phyloP scores from a whole-genome alignment of 2,329 filamentous ascomycete species.

The Cytospora mali region DNA sequence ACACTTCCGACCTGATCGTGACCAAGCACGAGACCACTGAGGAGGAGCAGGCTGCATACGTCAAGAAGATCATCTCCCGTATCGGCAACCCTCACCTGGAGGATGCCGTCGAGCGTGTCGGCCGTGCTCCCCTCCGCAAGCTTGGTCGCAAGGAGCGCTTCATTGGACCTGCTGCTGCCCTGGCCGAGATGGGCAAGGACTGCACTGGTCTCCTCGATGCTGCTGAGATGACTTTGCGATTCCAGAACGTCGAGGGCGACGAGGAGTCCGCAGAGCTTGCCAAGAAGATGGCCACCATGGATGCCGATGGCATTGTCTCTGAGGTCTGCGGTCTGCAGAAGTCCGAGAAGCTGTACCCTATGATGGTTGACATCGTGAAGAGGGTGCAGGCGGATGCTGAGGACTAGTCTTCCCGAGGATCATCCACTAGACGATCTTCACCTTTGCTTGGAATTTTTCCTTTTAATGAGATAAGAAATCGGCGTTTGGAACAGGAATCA shows the following conservation, averaged over 20 bases:
- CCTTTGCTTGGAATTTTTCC: slow-evolving; percentile 11
- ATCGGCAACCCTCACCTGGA: slow-evolving; percentile 93
- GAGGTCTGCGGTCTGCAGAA: slow-evolving; percentile 81
- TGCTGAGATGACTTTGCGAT: slow-evolving; percentile 89
- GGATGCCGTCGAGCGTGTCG: slow-evolving; percentile 92
- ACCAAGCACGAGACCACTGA: slow-evolving; percentile 79
- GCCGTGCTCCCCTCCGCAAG: slow-evolving; percentile 92
- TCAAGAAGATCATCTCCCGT: slow-evolving; percentile 86
- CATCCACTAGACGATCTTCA: slow-evolving; percentile 4
- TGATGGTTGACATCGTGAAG: slow-evolving; percentile 76
- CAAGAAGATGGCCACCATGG: slow-evolving; percentile 76
- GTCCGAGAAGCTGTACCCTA: slow-evolving; percentile 74
- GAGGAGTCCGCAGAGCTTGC: slow-evolving; percentile 86
- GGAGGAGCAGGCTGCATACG: slow-evolving; percentile 80
- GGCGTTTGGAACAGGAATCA: slow-evolving; percentile 14
- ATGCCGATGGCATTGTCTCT: slow-evolving; percentile 67
- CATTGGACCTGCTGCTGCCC: slow-evolving; percentile 85
- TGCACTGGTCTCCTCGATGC: slow-evolving; percentile 76
- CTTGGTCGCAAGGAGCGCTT: slow-evolving; percentile 94
- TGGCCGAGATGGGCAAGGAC: slow-evolving; percentile 78
- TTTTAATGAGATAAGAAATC: slow-evolving; percentile 23
- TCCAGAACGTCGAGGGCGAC: slow-evolving; percentile 92
- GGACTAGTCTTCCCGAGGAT: slow-evolving; percentile 28
- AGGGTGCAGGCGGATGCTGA: slow-evolving; percentile 72
- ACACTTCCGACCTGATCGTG: slow-evolving; percentile 86